phyloP scores from a whole-genome alignment of 441 rosid species.

The Eugenia klotzschiana region DNA sequence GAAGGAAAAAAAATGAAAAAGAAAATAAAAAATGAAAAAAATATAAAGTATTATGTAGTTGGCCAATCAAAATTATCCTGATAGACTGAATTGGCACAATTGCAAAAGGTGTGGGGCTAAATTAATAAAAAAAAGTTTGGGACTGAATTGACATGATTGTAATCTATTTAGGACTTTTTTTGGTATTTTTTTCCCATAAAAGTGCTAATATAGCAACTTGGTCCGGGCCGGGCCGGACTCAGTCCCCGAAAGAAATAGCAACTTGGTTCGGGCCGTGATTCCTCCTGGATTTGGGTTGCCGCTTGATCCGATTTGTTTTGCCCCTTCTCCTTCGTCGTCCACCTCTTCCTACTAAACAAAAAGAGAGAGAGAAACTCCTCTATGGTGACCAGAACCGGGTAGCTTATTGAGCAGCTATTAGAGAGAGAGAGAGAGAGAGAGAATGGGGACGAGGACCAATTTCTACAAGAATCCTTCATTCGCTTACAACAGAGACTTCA shows the following conservation, averaged over 20 bases:
- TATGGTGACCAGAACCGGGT: background rate
- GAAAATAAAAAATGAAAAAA: too few relatives aligned
- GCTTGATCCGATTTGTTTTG: background rate
- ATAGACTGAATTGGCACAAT: too few relatives aligned
- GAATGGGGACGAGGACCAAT: conserved; percentile 30
- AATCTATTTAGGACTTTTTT: too few relatives aligned
- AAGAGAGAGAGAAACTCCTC: rapidly evolving
- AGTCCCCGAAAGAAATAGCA: background rate
- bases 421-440: background rate
- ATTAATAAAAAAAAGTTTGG: too few relatives aligned
- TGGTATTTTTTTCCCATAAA: background rate
- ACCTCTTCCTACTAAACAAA: rapidly evolving
- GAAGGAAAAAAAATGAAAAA: too few relatives aligned
- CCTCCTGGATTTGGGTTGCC: background rate
- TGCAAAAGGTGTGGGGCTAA: too few relatives aligned
- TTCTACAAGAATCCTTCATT: conserved; percentile 46
- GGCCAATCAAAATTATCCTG: too few relatives aligned
- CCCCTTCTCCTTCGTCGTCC: background rate
- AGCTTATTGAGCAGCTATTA: background rate
- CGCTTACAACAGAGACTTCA: conserved; percentile 35
- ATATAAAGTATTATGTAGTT: too few relatives aligned
- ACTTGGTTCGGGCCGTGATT: background rate
- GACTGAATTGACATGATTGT: too few relatives aligned
- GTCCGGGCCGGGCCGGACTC: background rate
- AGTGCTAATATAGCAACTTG: background rate